Evolutionary conservation across 78 protist genomes (phyloP).

Genomic region (Chrysochromulina parva): DNA sequence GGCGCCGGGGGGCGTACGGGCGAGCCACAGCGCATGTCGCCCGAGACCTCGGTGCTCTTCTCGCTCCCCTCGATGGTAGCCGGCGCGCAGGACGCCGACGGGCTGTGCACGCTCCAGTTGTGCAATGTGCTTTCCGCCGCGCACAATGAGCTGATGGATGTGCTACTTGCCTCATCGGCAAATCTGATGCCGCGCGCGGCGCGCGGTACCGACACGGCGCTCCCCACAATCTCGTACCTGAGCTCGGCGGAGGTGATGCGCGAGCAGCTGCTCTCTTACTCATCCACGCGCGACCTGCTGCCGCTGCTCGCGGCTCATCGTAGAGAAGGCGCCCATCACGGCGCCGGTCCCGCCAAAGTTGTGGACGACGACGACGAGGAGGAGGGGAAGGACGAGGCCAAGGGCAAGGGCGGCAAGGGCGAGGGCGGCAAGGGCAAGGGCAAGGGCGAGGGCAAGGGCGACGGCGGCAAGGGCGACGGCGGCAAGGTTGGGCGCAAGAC

Average conservation of each 20-base stretch:
- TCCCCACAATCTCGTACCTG: not conserved
- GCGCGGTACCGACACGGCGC: not conserved
- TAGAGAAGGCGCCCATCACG: too few species aligned
- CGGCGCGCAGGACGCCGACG: constrained; percentile 12
- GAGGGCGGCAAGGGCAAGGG: too few species aligned
- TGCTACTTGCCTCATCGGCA: not conserved
- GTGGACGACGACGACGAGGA: too few species aligned
- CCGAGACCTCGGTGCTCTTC: not conserved
- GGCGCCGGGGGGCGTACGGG: not conserved
- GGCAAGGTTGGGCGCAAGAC: too few species aligned
- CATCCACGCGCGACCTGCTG: not conserved
- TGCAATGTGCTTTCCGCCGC: not conserved
- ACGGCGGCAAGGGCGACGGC: too few species aligned
- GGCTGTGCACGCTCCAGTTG: constrained; percentile 42
- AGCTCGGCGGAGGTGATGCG: not conserved
- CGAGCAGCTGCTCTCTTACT: not conserved
- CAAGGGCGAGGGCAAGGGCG: too few species aligned
- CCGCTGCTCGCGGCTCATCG: not conserved
- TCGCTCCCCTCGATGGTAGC: constrained; percentile 13
- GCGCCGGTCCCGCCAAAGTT: too few species aligned
- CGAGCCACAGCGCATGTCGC: not conserved
- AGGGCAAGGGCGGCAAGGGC: too few species aligned
- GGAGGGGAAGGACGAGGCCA: too few species aligned
- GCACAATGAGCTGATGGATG: constrained; percentile 16
- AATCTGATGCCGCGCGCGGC: not conserved